These are phyloP conservation scores for Irpex sp. DNA, from an alignment of 1,284 basidiomycete species.

Conservation along the genomic window DNA sequence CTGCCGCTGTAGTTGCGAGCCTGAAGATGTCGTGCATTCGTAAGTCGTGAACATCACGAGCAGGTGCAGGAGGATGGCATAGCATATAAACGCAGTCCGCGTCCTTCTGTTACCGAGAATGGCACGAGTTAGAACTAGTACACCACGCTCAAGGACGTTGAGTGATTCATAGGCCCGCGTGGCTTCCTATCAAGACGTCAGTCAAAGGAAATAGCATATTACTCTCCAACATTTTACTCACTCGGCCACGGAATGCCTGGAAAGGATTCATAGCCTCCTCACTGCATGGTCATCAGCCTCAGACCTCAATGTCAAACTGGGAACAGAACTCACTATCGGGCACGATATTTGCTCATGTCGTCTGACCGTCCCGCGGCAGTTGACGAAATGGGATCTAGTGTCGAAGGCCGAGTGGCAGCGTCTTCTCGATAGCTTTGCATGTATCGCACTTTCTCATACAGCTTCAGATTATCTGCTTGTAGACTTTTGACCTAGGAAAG, in stretches of 20 bases:
- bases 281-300: constrained; percentile 15
- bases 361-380: constrained; percentile 43
- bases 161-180: constrained; percentile 87
- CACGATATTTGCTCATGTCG: constrained; percentile 86
- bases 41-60: constrained; percentile 79
- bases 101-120: constrained; percentile 88
- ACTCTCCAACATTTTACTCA: constrained; percentile 39
- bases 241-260: constrained; percentile 92
- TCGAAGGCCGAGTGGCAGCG: constrained; percentile 45
- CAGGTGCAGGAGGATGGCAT: constrained; percentile 75
- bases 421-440: constrained; percentile 92
- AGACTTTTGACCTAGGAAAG: constrained; percentile 43
- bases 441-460: constrained; percentile 96
- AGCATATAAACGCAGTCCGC: constrained; percentile 78
- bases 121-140: constrained; percentile 80
- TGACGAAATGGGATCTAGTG: constrained; percentile 65
- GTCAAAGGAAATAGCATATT: neutral
- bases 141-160: constrained; percentile 87
- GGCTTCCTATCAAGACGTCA: constrained; percentile 66
- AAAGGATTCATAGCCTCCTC: constrained; percentile 98
- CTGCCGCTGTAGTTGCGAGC: constrained; percentile 43
- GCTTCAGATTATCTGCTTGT: constrained; percentile 89
- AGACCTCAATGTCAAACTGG: neutral
- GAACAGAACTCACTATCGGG: constrained; percentile 55
- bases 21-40: constrained; percentile 57